Base-by-base conservation (phyloP, 305 asterid species). In the Vinca major region DNA sequence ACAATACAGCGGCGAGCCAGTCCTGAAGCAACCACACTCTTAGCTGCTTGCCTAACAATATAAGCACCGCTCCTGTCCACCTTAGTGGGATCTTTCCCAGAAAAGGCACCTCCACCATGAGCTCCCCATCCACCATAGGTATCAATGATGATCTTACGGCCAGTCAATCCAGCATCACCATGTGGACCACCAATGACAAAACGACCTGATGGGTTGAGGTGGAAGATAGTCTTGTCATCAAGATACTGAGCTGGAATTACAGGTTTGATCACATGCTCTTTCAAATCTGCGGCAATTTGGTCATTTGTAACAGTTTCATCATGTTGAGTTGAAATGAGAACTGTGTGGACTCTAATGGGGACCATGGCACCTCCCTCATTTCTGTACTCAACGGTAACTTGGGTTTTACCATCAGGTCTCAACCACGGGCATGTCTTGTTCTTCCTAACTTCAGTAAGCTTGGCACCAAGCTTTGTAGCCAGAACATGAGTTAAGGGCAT, bases 71-170 rank as follows among this genome's bases (percentile, higher is more conserved):
- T 89, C 78, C 96, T 84, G 60, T 89, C 96, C 82, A 89, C 96
- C 88, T 88, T 88, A 5, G 96, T 88, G 0, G 96, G 96, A 39
- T 88, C 95, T 69, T 88, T 88, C 36, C 92, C 96, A 7, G 93
- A 88, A 78, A 88, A 88, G 39, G 96, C 96, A 68, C 96, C 96
- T 0, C 96, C 96, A 36, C 96, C 96, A 1, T 88, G 96, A 40
- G 96, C 96, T 37, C 96, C 95, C 96, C 96, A 88, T 36, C 96
- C 96, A 45, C 96, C 96, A 4, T 88, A 88, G 40, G 96, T 88
- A 77, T 89, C 96, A 0, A 89, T 90, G 73, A 90, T 90, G 63
- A 90, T 88, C 50, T 90, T 90, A 72, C 97, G 78, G 5, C 97
- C 97, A 7, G 97, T 90, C 17, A 90, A 86, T 44, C 97, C 97